phyloP scores from a whole-genome alignment of 352 stramenopile species.

The Phytophthora sp. region DNA sequence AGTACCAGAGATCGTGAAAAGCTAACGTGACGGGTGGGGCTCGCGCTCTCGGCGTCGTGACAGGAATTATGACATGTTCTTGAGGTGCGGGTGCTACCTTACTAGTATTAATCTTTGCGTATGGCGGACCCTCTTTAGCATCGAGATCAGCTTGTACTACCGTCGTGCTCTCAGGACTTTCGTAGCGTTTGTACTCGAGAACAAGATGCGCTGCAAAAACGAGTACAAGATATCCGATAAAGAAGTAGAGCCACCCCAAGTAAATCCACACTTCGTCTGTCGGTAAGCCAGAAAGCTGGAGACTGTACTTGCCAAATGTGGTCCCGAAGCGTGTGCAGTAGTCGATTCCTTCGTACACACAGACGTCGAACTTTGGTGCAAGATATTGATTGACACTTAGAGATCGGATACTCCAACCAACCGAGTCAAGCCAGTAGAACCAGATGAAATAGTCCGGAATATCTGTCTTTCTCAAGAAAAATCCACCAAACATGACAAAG shows the following conservation, averaged over 20 bases:
- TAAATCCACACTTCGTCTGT: conserved; percentile 63
- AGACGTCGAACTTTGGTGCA: conserved; percentile 47
- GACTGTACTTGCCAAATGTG: conserved; percentile 51
- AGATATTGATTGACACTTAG: conserved; percentile 74
- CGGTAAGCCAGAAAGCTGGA: conserved; percentile 58
- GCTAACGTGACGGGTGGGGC: conserved; percentile 47
- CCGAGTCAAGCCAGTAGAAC: conserved; percentile 83
- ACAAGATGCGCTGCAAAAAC: conserved; percentile 42
- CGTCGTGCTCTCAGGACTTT: conserved; percentile 53
- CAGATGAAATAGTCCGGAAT: conserved; percentile 76
- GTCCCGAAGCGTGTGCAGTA: conserved; percentile 52
- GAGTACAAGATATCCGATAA: conserved; percentile 51
- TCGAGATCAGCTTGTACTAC: conserved; percentile 44
- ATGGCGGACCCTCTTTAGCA: conserved; percentile 26
- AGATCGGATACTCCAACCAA: conserved; percentile 69
- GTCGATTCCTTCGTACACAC: conserved; percentile 52
- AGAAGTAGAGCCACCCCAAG: conserved; percentile 62
- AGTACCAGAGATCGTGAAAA: conserved; percentile 67
- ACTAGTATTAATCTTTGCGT: conserved; percentile 2
- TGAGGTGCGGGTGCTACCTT: conserved; percentile 30
- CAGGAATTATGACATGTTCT: conserved; percentile 12
- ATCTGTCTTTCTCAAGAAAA: conserved; percentile 58
- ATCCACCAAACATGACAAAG: conserved; percentile 41
- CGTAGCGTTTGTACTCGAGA: conserved; percentile 62
- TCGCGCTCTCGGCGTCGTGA: conserved; percentile 26